Evolutionary conservation across 805 yeast genomes (phyloP).

Genomic region (Candida patagonica): DNA sequence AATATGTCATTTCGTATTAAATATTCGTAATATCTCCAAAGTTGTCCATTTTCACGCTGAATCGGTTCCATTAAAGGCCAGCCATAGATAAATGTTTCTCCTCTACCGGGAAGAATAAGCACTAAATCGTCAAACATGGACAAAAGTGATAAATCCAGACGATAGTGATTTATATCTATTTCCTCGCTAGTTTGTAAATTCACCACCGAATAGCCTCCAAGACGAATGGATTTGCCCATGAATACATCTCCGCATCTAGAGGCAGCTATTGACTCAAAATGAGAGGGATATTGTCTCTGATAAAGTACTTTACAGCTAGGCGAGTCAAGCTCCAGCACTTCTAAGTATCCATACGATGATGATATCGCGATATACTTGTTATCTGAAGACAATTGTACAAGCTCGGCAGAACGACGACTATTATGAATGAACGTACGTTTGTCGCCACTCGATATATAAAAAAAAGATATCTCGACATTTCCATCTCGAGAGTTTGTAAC

Average conservation of each 20-base stretch:
- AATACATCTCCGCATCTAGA: slow-evolving; percentile 15
- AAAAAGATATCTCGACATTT: neutral
- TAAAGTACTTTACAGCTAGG: slow-evolving; percentile 8
- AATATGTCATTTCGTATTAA: slow-evolving; percentile 10
- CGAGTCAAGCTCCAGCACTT: neutral
- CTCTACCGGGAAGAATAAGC: slow-evolving; percentile 13
- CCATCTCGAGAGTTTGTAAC: neutral
- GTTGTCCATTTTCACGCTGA: slow-evolving; percentile 6
- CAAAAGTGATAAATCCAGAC: slow-evolving; percentile 16
- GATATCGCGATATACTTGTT: slow-evolving; percentile 3
- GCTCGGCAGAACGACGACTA: neutral
- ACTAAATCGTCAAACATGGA: slow-evolving; percentile 11
- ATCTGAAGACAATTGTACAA: slow-evolving; percentile 2
- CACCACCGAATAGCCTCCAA: slow-evolving; percentile 18
- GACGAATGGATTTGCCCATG: slow-evolving; percentile 15
- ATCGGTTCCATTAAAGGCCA: slow-evolving; percentile 6
- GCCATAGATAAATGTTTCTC: slow-evolving; percentile 17
- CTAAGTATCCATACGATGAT: slow-evolving; percentile 3
- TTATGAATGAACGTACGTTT: neutral
- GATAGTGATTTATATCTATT: slow-evolving; percentile 19
- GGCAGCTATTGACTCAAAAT: slow-evolving; percentile 13
- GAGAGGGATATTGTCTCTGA: slow-evolving; percentile 18
- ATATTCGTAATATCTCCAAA: slow-evolving; percentile 14
- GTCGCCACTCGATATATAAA: neutral
- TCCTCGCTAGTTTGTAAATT: slow-evolving; percentile 15